Percentiles rank a stretch among this genome's conserved stretches.
Evolutionary conservation across 345 rosid species (phyloP).

Genomic region (Punica granatum): DNA sequence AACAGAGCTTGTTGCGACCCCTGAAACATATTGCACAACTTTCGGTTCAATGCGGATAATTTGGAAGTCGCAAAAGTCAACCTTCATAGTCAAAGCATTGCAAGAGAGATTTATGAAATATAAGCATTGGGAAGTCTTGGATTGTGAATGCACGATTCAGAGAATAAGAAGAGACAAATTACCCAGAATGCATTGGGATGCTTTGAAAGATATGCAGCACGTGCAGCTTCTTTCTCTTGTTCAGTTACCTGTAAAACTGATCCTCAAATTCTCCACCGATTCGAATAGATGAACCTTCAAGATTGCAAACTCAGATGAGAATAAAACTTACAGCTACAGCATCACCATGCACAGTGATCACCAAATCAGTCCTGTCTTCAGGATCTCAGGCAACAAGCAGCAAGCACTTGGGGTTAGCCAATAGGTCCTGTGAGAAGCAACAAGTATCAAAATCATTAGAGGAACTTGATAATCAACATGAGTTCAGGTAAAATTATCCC

Average conservation of each 20-base stretch:
- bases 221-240: slow-evolving; percentile 48
- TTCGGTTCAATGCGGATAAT: slow-evolving; percentile 76
- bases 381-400: slow-evolving; percentile 80
- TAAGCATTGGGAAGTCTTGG: not conserved
- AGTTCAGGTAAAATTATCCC: not conserved
- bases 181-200: slow-evolving; percentile 97
- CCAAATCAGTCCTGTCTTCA: slow-evolving; percentile 79
- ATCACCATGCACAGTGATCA: slow-evolving; percentile 83
- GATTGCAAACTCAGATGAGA: not conserved
- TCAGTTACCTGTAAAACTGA: slow-evolving; percentile 50
- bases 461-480: not conserved
- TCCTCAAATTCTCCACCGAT: not conserved
- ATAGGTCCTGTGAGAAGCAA: slow-evolving; percentile 49
- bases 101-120: not conserved
- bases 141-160: not conserved
- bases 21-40: slow-evolving; percentile 75
- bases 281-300: not conserved
- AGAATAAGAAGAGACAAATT: slow-evolving; percentile 17
- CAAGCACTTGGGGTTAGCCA: slow-evolving; percentile 80
- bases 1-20: slow-evolving; percentile 85
- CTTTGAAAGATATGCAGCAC: slow-evolving; percentile 72
- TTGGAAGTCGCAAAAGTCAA: slow-evolving; percentile 94
- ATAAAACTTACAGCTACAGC: slow-evolving; percentile 54
- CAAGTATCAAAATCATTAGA: not conserved
- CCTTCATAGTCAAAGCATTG: slow-evolving; percentile 38